These are phyloP conservation scores for Prillingera fragicola DNA, from an alignment of 1,284 basidiomycete genomes.

Conservation along the genomic window DNA sequence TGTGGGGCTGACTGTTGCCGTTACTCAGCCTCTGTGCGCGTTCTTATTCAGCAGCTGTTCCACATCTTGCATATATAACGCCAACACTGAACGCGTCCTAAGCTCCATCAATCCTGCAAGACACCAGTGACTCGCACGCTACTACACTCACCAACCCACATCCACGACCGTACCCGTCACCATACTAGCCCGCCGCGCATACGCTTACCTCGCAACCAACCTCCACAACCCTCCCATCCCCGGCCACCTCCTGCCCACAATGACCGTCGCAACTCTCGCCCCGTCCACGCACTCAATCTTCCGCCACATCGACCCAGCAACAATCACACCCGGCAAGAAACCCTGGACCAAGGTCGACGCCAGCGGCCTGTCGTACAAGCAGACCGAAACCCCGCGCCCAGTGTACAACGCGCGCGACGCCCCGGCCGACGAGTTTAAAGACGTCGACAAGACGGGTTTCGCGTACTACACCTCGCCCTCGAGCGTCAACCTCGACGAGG, in stretches of 20 bases:
- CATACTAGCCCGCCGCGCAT: no score
- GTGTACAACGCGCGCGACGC: slow-evolving; percentile 18
- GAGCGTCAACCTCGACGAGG: not conserved
- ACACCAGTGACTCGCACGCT: no score
- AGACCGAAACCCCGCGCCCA: not conserved
- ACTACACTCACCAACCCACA: no score
- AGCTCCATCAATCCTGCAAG: no score
- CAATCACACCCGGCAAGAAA: slow-evolving; percentile 1
- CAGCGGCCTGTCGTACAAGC: slow-evolving; percentile 1
- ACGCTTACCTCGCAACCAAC: no score
- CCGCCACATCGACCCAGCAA: slow-evolving; percentile 11
- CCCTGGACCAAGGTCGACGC: slow-evolving; percentile 18
- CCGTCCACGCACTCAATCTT: slow-evolving; percentile 9
- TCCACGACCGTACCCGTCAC: no score
- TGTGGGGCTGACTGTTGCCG: no score
- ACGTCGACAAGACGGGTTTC: slow-evolving; percentile 17
- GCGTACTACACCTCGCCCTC: slow-evolving; percentile 17
- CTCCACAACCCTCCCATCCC: not conserved
- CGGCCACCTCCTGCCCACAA: not conserved
- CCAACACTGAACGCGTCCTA: no score
- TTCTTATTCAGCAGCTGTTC: no score
- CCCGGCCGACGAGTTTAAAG: slow-evolving; percentile 10
- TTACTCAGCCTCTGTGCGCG: no score
- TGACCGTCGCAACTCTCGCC: not conserved
- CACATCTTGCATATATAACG: no score